Evolutionary conservation across 2,329 filamentous ascomycete species (phyloP), one percentile per base, ranked within the genome.

Genomic region (Cladosporium velox): DNA sequence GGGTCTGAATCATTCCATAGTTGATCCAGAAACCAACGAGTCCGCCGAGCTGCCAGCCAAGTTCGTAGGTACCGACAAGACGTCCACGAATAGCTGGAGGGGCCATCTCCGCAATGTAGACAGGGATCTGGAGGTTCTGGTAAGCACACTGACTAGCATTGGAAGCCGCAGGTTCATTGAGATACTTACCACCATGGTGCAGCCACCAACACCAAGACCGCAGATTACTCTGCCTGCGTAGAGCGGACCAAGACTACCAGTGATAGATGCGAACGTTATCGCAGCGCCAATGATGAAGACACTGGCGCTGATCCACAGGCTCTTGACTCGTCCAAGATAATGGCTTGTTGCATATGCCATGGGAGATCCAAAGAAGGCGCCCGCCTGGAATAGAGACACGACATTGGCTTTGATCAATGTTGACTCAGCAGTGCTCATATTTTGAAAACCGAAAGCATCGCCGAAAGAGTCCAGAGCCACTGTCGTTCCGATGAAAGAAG

Each of bases 401-500:
- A 91, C 87, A 71, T 89, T 90, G 70, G 88, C 85, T 28, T 65
- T 65, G 57, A 60, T 59, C 32, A 60, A 30, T 12, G 64, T 54
- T 12, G 58, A 60, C 32, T 65, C 55, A 21, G 64, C 28, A 6
- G 30, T 54, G 47, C 58, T 60, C 32, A 59, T 59, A 8, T 60
- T 51, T 75, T 57, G 79, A 69, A 91, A 88, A 30, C 81, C 72
- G 74, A 92, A 93, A 73, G 92, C 90, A 1, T 81, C 73, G 59
- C 81, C 82, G 77, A 92, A 92, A 0, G 89, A 90, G 0, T 84
- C 80, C 30, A 92, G 81, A 2, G 88, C 85, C 24, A 92, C 80
- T 1, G 90, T 92, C 0, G 87, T 90, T 68, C 89, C 90, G 71
- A 92, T 92, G 76, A 92, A 92, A 70, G 90, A 88, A 61, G 87